phyloP scores from a whole-genome alignment of 1,139 yeast species.

The Lodderomyces parapsilosis region DNA sequence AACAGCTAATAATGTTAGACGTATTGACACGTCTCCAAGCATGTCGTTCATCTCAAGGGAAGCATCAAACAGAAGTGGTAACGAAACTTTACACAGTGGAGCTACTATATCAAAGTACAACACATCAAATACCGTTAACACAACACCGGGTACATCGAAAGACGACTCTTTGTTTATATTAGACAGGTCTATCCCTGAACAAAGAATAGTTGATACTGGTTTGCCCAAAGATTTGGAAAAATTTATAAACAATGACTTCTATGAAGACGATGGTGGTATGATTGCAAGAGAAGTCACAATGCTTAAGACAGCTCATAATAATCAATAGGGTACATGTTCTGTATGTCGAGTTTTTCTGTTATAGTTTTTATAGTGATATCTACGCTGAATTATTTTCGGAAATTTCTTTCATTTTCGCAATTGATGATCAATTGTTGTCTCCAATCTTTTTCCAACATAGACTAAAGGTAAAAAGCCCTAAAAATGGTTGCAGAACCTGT shows the following conservation, averaged over 20 bases:
- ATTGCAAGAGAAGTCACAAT: conserved; percentile 11
- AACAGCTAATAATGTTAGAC: conserved; percentile 42
- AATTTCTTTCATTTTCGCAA: background rate
- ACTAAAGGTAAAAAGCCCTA: background rate
- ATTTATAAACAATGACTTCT: conserved; percentile 7
- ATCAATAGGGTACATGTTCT: background rate
- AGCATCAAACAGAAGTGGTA: conserved; percentile 10
- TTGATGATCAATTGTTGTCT: background rate
- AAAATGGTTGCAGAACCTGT: conserved; percentile 51
- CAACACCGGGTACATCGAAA: conserved; percentile 10
- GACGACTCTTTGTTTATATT: conserved; percentile 8
- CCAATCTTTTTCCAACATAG: background rate
- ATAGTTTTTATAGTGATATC: background rate
- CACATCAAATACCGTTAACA: conserved; percentile 2
- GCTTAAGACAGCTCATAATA: conserved; percentile 4
- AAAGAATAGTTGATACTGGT: conserved; percentile 7
- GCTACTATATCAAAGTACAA: conserved; percentile 8
- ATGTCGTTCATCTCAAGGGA: conserved; percentile 18
- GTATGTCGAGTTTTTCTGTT: background rate
- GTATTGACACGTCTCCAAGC: conserved; percentile 19
- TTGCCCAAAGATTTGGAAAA: conserved; percentile 15
- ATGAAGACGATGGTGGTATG: conserved; percentile 10
- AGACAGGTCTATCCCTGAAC: conserved; percentile 4
- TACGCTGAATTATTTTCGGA: background rate
- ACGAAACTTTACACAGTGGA: conserved; percentile 10